Conservation (phyloP, 2,329 filamentous ascomycete species). For the Ceratocystis diversiconidia region DNA sequence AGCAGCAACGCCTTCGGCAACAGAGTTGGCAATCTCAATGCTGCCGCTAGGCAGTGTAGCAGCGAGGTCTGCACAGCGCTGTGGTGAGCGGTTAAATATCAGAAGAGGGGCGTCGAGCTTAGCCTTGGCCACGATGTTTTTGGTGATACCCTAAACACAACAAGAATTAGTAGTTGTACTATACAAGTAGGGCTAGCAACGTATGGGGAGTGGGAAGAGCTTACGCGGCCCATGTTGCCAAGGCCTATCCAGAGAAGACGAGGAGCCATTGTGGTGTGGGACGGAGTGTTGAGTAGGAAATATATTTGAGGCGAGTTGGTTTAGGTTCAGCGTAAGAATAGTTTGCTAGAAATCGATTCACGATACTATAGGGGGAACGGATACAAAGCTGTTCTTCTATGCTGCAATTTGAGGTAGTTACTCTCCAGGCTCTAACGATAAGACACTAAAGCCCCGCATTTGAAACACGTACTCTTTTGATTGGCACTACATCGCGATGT, state of each 20-base stretch:
- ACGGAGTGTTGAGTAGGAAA: not conserved
- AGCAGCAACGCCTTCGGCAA: conserved; percentile 50
- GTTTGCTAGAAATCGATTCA: not conserved
- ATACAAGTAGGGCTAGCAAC: not conserved
- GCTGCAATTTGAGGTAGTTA: not conserved
- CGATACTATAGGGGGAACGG: not conserved
- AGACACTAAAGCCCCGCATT: not conserved
- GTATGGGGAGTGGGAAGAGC: conserved; percentile 21
- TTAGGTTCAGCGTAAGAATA: not conserved
- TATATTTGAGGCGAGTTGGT: not conserved
- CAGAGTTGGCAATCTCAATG: conserved; percentile 46
- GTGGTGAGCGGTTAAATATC: conserved; percentile 63
- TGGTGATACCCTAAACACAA: conserved; percentile 55
- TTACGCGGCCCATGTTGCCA: conserved; percentile 74
- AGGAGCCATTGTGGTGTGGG: conserved; percentile 22
- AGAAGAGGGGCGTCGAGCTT: conserved; percentile 56
- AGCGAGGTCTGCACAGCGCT: conserved; percentile 50
- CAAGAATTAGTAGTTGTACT: not conserved
- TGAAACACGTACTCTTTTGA: not conserved
- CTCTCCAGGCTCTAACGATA: not conserved
- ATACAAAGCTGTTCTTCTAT: not conserved
- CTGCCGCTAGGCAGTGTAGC: conserved; percentile 45
- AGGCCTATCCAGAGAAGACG: conserved; percentile 56
- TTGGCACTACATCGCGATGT: not conserved
- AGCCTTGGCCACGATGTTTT: conserved; percentile 69